phyloP scores from a whole-genome alignment of 2,329 filamentous ascomycete genomes.

The Alternaria sp. region DNA sequence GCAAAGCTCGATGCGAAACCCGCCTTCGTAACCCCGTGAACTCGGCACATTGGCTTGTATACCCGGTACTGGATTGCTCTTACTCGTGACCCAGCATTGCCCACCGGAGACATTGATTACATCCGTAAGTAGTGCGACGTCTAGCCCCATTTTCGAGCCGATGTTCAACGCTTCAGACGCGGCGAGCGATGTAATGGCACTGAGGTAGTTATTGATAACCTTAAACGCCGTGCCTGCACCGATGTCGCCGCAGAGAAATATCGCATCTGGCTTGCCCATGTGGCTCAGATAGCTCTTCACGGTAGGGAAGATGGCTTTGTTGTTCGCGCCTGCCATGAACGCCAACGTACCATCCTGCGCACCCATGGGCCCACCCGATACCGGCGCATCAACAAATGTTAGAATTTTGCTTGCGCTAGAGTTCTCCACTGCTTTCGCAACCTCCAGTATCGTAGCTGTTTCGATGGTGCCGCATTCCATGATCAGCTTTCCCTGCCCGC shows the following conservation, averaged over 20 bases:
- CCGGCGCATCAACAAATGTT: constrained; percentile 90
- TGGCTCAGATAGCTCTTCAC: constrained; percentile 71
- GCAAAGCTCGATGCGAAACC: constrained; percentile 46
- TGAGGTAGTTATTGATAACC: constrained; percentile 93
- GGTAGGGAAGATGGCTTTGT: constrained; percentile 54
- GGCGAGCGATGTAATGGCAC: constrained; percentile 86
- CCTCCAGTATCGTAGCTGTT: constrained; percentile 77
- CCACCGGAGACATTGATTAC: constrained; percentile 92
- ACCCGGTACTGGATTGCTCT: constrained; percentile 85
- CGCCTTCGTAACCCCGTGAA: constrained; percentile 48
- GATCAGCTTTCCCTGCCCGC: constrained; percentile 70
- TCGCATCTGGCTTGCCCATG: constrained; percentile 76
- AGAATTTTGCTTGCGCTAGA: constrained; percentile 56
- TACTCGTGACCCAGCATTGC: constrained; percentile 87
- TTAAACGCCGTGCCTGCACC: constrained; percentile 87
- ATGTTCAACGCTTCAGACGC: constrained; percentile 69
- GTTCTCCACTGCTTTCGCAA: constrained; percentile 71
- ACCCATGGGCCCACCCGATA: constrained; percentile 93
- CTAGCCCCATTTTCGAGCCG: constrained; percentile 64
- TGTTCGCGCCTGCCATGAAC: constrained; percentile 83
- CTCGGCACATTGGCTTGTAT: constrained; percentile 47
- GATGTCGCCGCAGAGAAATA: constrained; percentile 82
- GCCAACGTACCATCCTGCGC: constrained; percentile 84
- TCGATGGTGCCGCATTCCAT: constrained; percentile 99
- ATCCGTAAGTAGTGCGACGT: constrained; percentile 70